Base-by-base conservation (phyloP, 2,329 filamentous ascomycete species). In the Cytospora paraplurivora region DNA sequence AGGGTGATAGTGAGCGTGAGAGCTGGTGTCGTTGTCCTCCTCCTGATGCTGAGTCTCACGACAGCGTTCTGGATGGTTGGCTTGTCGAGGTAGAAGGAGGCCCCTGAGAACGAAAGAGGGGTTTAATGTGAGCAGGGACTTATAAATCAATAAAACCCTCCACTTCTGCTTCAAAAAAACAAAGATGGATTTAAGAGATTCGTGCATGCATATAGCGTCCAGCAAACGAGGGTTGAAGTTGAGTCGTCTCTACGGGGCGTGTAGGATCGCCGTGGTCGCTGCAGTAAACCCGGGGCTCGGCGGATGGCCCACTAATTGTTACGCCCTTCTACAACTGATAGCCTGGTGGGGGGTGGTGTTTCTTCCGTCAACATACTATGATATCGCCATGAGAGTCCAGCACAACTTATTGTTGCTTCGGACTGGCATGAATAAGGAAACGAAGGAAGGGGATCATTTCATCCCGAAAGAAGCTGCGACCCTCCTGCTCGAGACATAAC, bases 141-240 rank as follows among this genome's bases (percentile, higher is more conserved):
- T 66, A 54, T 66, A 66, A 8, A 66, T 41, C 49, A 64, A 52
- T 53, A 53, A n/a, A 44, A 59, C 62, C 59, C 64, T 63, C 64
- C 64, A 66, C 61, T 41, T 58, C 57, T 66, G 64, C 38, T 59
- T 56, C 33, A 50, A 41, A 32, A 34, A 7, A 17, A 64, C 35
- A 17, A 64, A 37, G 34, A 66, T 8, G 35, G 57, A 58, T 19
- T 13, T 37, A 11, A 32, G 52, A 35, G 10, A 56, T 50, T 38
- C 54, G 55, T 34, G 44, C 61, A 37, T 56, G 51, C 61, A 66
- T 66, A 27, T 49, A 34, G 32, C 13, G 19, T 7, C 17, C 19
- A 51, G 6, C 6, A n/a, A 10, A 56, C n/a, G 12, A 21, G 21
- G 33, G 41, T 13, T 10, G 17, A n/a, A 10, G 21, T 49, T 15